Evolutionary conservation across 441 rosid genomes (phyloP), one percentile per base, ranked within the genome.

Genomic region (Sinapis alba): DNA sequence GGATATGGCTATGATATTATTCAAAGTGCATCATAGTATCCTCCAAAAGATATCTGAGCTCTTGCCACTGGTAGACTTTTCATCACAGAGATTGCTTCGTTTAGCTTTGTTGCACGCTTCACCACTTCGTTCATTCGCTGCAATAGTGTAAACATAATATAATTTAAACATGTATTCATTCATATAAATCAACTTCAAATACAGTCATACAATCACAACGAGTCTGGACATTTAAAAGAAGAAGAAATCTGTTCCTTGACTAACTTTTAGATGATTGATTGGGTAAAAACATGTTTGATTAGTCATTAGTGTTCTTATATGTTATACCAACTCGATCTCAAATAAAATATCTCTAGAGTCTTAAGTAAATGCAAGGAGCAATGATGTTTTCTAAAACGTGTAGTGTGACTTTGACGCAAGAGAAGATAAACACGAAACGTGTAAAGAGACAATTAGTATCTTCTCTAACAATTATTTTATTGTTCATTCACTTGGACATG

Each of bases 71-170:
- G 97, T 34, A 81, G 89, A 34, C 97, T 92, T 84, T 91, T 87
- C 15, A 60, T 87, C 64, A 86, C 85, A 53, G 94, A 86, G 9
- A 92, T 89, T 70, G 89, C 91, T 71, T 88, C 96, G 59, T 89
- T 92, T 76, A 94, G 21, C 77, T 79, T 88, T 7, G 90, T 81
- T 78, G 94, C 86, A 16, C 73, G 93, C 53, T 84, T 87, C 66
- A 84, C 96, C 70, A 83, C 93, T 71, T 89, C 83, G 71, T 89
- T 89, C 56, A 89, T 87, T 71, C 94, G 82, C 99, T 92, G 89
- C 60, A 68, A 23, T 41, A 11, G 1, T 54, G 61, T 56, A 19
- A 18, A 18, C 34, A 28, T 6, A 34, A 10, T 11, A 20, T 54
- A 10, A 4, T 21, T 53, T 4, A 8, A 53, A 24, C 1, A 13